Base-by-base conservation (phyloP, 331 rosid genomes). In the Acacia pycnantha region DNA sequence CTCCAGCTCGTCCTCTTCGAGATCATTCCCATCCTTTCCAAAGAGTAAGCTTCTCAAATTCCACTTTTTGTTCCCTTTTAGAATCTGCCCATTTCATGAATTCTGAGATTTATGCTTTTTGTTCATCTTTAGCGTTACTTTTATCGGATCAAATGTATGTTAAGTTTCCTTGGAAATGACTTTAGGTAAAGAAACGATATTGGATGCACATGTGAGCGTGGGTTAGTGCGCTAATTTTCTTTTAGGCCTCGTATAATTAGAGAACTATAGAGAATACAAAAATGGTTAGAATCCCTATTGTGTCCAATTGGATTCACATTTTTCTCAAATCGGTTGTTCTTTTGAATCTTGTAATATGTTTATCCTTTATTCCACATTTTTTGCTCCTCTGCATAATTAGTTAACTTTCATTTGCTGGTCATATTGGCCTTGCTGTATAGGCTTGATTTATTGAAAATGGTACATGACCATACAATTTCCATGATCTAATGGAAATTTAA, bases 1-100 rank as follows among this genome's bases (percentile, higher is more conserved):
- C 90, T 95, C 47, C 97, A 95, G 84, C 97, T 95, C 13, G 99
- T 95, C 11, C 87, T 95, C 80, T 95, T 95, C 81, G 99, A 95
- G 93, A 95, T 95, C 90, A 93, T 95, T 58, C 99, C 97, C 51
- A 46, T 95, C 68, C 99, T 95, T 22, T 95, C 99, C 83, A 94
- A 90, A 83, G 91, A 90, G 97, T 90, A 29, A 26, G 47, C 47
- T 24, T 29, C 0, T 19, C 24, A 26, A 72, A 46, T 21, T 8
- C 24, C 37, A 26, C 16, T 6, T 72, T 26, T 27, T 14, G 19
- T 26, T 18, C n/a, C 41, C 37, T 47, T 24, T 24, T 8, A 44
- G 51, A 26, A 13, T 46, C 51, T 72, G 24, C 19, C 76, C 61
- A 4, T 46, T 72, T 72, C 40, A 14, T 47, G 24, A 72, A 33